Base-by-base conservation (phyloP, 257 asterid genomes). In the Perilla frutescens region DNA sequence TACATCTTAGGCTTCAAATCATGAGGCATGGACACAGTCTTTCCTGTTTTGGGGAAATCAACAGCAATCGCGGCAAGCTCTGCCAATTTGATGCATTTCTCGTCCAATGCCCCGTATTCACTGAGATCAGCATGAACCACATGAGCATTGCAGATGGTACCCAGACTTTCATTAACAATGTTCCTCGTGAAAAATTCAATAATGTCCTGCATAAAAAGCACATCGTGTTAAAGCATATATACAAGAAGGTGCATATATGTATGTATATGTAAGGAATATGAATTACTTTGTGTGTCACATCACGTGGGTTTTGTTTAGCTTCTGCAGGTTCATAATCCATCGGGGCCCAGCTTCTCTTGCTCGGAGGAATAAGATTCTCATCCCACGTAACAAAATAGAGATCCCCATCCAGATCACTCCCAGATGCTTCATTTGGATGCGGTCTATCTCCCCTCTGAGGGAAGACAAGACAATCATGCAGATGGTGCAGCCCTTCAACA, bases 351-450 rank as follows among this genome's bases (percentile, higher is more conserved):
- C 99, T 95, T 70, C 71, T 70, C 80, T 83, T 87, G 79, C 92
- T 85, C 43, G 99, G 99, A 62, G 98, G 98, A 55, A 92, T 83
- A 70, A 95, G 97, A 80, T 81, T 87, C 44, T 82, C 87, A 78
- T 95, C 99, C 98, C 98, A 95, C n/a, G 96, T 83, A 44, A 92
- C 99, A 66, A 92, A 92, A 73, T 95, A 92, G 40, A 88, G 84
- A 82, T 95, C 99, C 13, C 99, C 97, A 68, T 95, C 98, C 8
- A 95, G 79, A 84, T 95, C 99, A 85, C 98, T 95, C 44, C 98
- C 99, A 7, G 99, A 92, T 37, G 97, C 98, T 84, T 95, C 98
- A 79, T 92, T 78, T 34, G 98, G 49, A 77, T 95, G 99, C 3
- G 99, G 97, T 66, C 97, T 85, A 48, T 87, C 93, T 58, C 99